Evolutionary conservation across 331 rosid genomes (phyloP).

Genomic region (Arachis monticola): DNA sequence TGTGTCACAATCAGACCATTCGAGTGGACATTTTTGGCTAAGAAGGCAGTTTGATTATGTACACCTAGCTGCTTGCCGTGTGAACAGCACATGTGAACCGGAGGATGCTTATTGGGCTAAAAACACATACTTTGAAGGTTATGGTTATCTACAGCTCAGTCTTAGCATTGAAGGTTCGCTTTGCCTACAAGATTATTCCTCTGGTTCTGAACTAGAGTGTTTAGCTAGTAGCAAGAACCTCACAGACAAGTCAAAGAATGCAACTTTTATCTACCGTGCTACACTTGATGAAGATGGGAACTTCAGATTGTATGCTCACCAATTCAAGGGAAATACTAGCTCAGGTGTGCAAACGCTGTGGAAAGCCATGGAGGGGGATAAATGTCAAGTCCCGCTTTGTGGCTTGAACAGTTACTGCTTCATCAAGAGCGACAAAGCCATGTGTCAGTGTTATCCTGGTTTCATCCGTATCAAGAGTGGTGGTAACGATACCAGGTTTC

Average conservation of each 20-base stretch:
- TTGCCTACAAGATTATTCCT: neutral
- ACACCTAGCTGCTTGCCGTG: slow-evolving; percentile 33
- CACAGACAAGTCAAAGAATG: neutral
- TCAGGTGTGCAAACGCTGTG: too few relatives aligned
- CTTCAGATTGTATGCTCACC: slow-evolving; percentile 47
- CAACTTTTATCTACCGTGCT: slow-evolving; percentile 42
- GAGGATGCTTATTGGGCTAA: slow-evolving; percentile 21
- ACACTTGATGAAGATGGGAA: slow-evolving; percentile 43
- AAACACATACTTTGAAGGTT: too few relatives aligned
- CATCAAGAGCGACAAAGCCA: neutral
- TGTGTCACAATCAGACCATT: slow-evolving; percentile 33
- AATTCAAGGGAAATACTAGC: neutral
- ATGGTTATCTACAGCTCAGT: too few relatives aligned
- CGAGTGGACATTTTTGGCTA: slow-evolving; percentile 31
- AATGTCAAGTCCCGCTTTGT: slow-evolving; percentile 41
- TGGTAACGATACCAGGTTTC: neutral
- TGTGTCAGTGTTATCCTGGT: slow-evolving; percentile 41
- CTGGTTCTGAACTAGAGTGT: neutral
- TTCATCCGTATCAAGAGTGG: slow-evolving; percentile 17
- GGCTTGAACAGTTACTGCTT: slow-evolving; percentile 51
- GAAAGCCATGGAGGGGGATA: neutral
- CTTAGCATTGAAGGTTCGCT: slow-evolving; percentile 26
- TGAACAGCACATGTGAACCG: neutral
- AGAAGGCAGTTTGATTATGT: rapidly evolving
- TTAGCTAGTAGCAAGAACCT: neutral